Conservation (phyloP, 768 basidiomycete genomes). For the Grammothele lineata region DNA sequence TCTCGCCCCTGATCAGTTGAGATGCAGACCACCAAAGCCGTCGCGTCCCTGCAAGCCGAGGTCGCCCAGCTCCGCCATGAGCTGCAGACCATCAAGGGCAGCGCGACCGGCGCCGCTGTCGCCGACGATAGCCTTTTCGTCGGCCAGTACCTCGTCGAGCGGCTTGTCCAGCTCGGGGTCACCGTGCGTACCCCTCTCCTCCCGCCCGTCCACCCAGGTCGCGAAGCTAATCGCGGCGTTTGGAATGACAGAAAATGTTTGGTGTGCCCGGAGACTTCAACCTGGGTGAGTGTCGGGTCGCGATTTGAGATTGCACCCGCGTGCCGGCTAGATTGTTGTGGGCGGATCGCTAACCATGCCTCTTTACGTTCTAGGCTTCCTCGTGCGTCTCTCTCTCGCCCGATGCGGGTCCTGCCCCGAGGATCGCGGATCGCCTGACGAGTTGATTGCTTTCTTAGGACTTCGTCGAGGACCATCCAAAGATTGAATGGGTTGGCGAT, state of each 20-base stretch:
- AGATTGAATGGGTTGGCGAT: conserved; percentile 84
- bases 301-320: too few species aligned
- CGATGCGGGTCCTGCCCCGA: too few species aligned
- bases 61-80: conserved; percentile 44
- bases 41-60: conserved; percentile 38
- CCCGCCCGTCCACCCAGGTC: not conserved
- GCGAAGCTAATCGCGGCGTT: too few species aligned
- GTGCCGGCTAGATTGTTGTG: too few species aligned
- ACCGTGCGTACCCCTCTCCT: conserved; percentile 36
- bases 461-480: conserved; percentile 73
- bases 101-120: conserved; percentile 27
- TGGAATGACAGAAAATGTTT: conserved; percentile 80
- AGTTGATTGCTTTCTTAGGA: conserved; percentile 43
- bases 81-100: conserved; percentile 35
- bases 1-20: too few species aligned
- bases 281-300: conserved; percentile 47
- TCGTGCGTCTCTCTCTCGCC: conserved; percentile 34
- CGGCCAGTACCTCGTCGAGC: conserved; percentile 56
- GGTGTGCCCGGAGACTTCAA: conserved; percentile 90
- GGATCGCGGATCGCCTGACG: too few species aligned
- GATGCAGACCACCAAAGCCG: conserved; percentile 14
- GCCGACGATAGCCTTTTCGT: conserved; percentile 42
- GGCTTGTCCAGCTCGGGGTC: conserved; percentile 62
- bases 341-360: not conserved
- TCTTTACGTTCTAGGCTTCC: conserved; percentile 29